Percentiles rank a stretch among this genome's conserved stretches.
phyloP scores from a whole-genome alignment of 352 stramenopile genomes.

The Phytopythium aichiense region DNA sequence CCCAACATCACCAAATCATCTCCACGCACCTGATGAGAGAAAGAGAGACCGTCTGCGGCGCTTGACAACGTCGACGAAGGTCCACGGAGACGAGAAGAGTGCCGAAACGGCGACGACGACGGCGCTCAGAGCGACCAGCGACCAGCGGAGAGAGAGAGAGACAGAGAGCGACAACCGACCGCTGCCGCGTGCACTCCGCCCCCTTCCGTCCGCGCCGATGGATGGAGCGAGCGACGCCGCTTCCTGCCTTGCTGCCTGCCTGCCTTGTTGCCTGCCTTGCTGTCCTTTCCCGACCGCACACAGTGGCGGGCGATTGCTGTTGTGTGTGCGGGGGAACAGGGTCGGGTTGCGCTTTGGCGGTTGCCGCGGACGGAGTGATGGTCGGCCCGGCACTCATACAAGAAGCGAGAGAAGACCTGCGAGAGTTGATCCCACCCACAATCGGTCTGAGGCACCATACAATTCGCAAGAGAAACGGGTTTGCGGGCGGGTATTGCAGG shows the following conservation, averaged over 20 bases:
- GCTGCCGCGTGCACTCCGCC: constrained; percentile 19
- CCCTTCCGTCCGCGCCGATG: too few relatives aligned
- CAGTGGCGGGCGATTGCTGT: not conserved
- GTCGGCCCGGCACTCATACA: not conserved
- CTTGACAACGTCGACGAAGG: not conserved
- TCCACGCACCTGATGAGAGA: not conserved
- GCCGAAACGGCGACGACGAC: not conserved
- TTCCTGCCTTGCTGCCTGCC: not conserved
- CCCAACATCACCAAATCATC: not conserved
- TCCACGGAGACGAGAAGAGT: not conserved
- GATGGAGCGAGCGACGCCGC: not conserved
- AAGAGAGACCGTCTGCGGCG: too few relatives aligned
- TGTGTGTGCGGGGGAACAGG: constrained; percentile 5
- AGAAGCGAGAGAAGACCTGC: not conserved
- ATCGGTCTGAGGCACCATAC: not conserved
- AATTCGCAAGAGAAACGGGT: not conserved
- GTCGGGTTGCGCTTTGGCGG: not conserved
- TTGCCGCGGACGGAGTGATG: not conserved
- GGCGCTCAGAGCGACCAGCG: not conserved
- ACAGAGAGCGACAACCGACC: constrained; percentile 28
- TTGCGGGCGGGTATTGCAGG: not conserved
- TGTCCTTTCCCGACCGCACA: not conserved
- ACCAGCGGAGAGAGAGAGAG: constrained; percentile 3
- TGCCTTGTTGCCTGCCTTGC: not conserved
- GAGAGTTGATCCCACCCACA: not conserved